Base-by-base conservation (phyloP, 2,329 filamentous ascomycete genomes). In the Colletotrichum spinosum region DNA sequence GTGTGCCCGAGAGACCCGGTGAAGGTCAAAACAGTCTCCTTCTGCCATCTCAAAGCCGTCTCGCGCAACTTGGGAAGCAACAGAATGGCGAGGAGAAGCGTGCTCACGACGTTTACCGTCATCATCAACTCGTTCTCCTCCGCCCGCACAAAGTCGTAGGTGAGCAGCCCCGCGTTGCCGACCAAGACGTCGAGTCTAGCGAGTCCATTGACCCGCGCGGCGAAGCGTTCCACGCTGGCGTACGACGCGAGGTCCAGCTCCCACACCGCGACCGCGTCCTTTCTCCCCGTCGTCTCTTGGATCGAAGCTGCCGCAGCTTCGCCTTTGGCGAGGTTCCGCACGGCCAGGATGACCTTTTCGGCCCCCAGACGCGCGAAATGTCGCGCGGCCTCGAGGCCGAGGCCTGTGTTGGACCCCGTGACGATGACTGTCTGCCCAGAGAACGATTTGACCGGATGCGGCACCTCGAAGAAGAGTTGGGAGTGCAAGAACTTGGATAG, bases 21-120 rank as follows among this genome's bases (percentile, higher is more conserved):
- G 8, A 62, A 62, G 8, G 38, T 57, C 11, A 57, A 8, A 3
- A 62, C 38, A 17, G 46, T 39, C 2, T 50, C 45, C 44, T 34
- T 62, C 7, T 76, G 77, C 55, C 72, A 71, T 52, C 64, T 70
- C 1, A 51, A 69, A 2, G 77, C 77, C 6, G 77, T 78, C 9
- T 71, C 72, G 10, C 75, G 74, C 66, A 86, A 68, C 25, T 72
- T 68, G 0, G 83, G 82, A 15, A 86, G 70, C 8, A 83, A 67
- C 46, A 79, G 64, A 5, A 84, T 54, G 0, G 77, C 77, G 54
- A 85, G 74, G 11, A 85, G 72, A 33, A 81, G 78, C 0, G 79
- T 83, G 3, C 75, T 76, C 25, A 84, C 71, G 10, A 82, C 77
- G 67, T 85, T 85, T 45, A 84, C 76, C 2, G 78, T 79, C 54